Evolutionary conservation across 139 green algal species (phyloP), one percentile per base, ranked within the genome.

Genomic region (Pedinophyceae sp.): DNA sequence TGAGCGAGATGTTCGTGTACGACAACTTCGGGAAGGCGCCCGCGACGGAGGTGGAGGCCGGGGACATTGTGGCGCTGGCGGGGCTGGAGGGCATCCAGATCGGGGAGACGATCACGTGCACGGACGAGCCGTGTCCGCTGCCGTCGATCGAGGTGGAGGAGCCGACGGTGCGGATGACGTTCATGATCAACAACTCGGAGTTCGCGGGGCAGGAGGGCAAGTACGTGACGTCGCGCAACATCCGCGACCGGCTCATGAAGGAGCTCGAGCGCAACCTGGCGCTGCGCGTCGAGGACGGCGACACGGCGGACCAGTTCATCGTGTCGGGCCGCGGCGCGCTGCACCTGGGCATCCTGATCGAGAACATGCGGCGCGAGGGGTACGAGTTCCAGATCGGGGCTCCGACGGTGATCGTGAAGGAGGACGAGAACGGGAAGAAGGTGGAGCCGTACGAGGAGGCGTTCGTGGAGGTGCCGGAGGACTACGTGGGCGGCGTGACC

Each of bases 211-310:
- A 82, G 69, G 91, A 95, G 69, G 86, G 86, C 73, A 94, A 94
- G 67, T 93, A 72, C 67, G 85, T 94, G 26, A 43, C 34, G 10
- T 43, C 34, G 10, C 34, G 34, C 34, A 43, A 43, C 34, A 7
- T 43, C 15, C 10, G 22, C 60, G 70, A 81, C 25, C 68, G 76
- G 20, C 64, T 85, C 30, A 79, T 86, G 52, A 58, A 73, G 18
- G 85, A 94, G 80, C 65, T 97, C 47, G 91, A 99, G 78, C 72
- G 89, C 60, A 99, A 99, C 71, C 77, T 99, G 59, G 91, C 91
- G 10, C 70, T 99, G 50, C 57, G 59, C 0, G 87, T 98, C 43
- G 86, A 95, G 72, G 74, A 79, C 4, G 91, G 91, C 1, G 82
- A 87, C 47, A 88, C 82, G 2, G 79, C 86, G 1, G 91, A 99